These are phyloP conservation scores for Hamigera avellanea DNA, from an alignment of 495 filamentous ascomycete genomes.

Conservation along the genomic window DNA sequence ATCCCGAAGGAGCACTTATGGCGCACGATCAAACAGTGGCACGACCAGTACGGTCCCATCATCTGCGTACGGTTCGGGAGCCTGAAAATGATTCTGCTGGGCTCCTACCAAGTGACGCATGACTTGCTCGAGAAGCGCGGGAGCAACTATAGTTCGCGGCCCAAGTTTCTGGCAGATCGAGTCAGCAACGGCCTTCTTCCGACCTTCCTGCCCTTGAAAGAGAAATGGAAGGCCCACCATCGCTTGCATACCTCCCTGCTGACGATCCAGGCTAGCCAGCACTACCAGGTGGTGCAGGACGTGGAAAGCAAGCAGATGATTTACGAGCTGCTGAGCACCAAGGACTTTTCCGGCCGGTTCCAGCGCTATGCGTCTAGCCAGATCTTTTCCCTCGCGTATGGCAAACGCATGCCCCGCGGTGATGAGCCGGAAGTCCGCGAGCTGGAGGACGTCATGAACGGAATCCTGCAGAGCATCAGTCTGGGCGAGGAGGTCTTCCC, in stretches of 20 bases:
- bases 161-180: constrained; percentile 17
- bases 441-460: constrained; percentile 13
- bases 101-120: constrained; percentile 37
- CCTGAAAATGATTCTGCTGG: constrained; percentile 45
- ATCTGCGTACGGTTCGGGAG: constrained; percentile 43
- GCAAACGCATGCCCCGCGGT: constrained; percentile 25
- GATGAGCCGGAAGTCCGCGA: constrained; percentile 15
- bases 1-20: constrained; percentile 38
- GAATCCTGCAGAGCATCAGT: constrained; percentile 17
- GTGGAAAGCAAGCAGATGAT: constrained; percentile 13
- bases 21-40: constrained; percentile 48
- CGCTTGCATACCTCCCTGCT: constrained; percentile 16
- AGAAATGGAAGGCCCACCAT: constrained; percentile 25
- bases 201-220: constrained; percentile 27
- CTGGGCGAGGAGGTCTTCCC: constrained; percentile 25
- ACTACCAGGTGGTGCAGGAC: constrained; percentile 24
- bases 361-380: constrained; percentile 50
- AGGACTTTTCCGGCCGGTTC: constrained; percentile 40
- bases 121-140: constrained; percentile 44
- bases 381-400: constrained; percentile 48
- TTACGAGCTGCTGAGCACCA: constrained; percentile 5
- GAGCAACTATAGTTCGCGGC: constrained; percentile 47
- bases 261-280: constrained; percentile 22
- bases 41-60: constrained; percentile 45
- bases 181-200: constrained; percentile 14